phyloP scores from a whole-genome alignment of 306 rosid genomes.

The Medicago lupulina region DNA sequence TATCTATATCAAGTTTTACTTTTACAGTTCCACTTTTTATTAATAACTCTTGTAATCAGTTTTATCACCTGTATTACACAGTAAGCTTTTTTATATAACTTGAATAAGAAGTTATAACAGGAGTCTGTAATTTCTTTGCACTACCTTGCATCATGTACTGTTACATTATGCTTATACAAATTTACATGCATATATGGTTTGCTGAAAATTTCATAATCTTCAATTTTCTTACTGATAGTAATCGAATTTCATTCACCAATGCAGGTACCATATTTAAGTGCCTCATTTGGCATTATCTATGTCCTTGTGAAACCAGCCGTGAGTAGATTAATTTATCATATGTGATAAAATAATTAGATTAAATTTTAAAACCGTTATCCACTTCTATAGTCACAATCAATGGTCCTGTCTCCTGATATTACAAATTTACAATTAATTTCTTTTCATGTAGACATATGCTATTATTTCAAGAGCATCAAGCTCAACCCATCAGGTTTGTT shows the following conservation, averaged over 20 bases:
- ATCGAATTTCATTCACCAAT: constrained; percentile 31
- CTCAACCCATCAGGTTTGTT: constrained; percentile 72
- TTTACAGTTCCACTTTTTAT: background rate
- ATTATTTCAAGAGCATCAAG: constrained; percentile 79
- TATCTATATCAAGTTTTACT: background rate
- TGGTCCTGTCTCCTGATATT: constrained; percentile 23
- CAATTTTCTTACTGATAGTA: constrained; percentile 17
- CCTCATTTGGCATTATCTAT: constrained; percentile 68
- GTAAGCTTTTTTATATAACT: too few species aligned
- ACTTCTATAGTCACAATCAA: constrained; percentile 2
- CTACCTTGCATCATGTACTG: background rate
- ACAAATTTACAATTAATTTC: constrained; percentile 36
- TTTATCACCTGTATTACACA: too few species aligned
- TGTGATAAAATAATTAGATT: too few species aligned
- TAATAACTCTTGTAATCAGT: too few species aligned
- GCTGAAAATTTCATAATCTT: constrained; percentile 8
- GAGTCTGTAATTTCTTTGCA: too few species aligned
- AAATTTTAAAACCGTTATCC: background rate
- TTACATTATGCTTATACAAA: constrained; percentile 14
- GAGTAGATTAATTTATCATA: constrained; percentile 40
- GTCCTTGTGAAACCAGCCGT: constrained; percentile 81
- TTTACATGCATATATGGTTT: background rate
- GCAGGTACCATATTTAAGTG: constrained; percentile 83
- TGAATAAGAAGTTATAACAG: too few species aligned
- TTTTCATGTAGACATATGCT: constrained; percentile 68